These are phyloP conservation scores for Amborella trichopoda DNA, from an alignment of 164 flowering plant genomes.

Conservation along the genomic window DNA sequence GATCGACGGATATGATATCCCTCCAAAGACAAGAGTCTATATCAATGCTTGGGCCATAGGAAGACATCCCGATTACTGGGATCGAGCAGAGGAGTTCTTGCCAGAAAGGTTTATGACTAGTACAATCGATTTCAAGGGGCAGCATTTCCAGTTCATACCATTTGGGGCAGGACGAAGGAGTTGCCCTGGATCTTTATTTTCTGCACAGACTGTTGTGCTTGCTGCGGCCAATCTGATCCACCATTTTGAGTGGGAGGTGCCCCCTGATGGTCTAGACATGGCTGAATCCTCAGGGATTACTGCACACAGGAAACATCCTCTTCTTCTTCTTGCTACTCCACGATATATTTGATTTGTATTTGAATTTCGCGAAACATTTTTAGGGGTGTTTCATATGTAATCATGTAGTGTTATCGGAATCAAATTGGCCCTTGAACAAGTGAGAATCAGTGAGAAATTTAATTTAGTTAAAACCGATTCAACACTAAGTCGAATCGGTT, in stretches of 20 bases:
- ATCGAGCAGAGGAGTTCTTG: slow-evolving; percentile 1
- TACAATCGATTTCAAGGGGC: slow-evolving; percentile 1
- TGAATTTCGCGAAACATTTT: too few relatives aligned
- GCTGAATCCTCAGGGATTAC: too few relatives aligned
- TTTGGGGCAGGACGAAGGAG: slow-evolving; percentile 4
- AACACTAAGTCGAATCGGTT: too few relatives aligned
- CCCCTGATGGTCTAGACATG: too few relatives aligned
- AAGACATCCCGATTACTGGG: slow-evolving; percentile 1
- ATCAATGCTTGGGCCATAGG: slow-evolving; percentile 70
- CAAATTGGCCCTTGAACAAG: too few relatives aligned
- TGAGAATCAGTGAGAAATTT: too few relatives aligned
- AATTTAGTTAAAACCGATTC: too few relatives aligned
- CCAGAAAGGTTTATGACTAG: slow-evolving; percentile 5
- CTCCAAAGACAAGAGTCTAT: slow-evolving; percentile 84
- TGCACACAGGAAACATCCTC: too few relatives aligned
- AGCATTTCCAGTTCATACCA: slow-evolving; percentile 4
- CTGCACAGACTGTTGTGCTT: neutral
- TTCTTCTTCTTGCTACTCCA: too few relatives aligned
- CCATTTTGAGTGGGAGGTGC: slow-evolving; percentile 3
- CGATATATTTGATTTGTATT: too few relatives aligned
- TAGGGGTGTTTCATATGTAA: too few relatives aligned
- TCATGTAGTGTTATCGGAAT: too few relatives aligned
- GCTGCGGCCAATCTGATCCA: slow-evolving; percentile 5
- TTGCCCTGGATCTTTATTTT: slow-evolving; percentile 3
- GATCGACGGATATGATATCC: slow-evolving; percentile 74